phyloP scores from a whole-genome alignment of 2,329 filamentous ascomycete species.

The Ascochyta rabiei region DNA sequence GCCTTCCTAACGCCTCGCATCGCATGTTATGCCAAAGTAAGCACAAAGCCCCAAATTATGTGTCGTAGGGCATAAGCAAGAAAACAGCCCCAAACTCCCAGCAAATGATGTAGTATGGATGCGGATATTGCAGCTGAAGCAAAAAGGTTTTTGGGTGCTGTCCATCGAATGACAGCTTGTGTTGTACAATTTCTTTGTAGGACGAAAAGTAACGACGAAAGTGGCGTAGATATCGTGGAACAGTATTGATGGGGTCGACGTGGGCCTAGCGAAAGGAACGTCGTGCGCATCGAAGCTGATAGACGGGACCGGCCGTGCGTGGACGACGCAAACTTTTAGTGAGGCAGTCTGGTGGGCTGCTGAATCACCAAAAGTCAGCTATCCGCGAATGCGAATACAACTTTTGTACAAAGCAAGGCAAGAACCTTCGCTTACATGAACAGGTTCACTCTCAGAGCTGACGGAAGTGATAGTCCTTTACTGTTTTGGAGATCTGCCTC shows the following conservation, averaged over 20 bases:
- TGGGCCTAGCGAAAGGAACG: conserved; percentile 50
- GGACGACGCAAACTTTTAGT: conserved; percentile 25
- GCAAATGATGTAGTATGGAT: conserved; percentile 27
- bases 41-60: conserved; percentile 9
- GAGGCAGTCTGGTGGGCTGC: conserved; percentile 25
- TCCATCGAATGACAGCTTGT: conserved; percentile 12
- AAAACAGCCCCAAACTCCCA: conserved; percentile 23
- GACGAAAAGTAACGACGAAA: conserved; percentile 4
- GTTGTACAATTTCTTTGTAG: conserved; percentile 20
- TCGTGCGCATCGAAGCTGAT: conserved; percentile 18
- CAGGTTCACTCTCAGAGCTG: conserved; percentile 1
- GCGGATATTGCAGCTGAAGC: conserved; percentile 6
- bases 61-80: conserved; percentile 8
- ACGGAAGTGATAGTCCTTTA: conserved; percentile 23
- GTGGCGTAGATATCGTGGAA: not conserved
- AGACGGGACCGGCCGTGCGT: conserved; percentile 22
- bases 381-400: conserved; percentile 35
- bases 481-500: conserved; percentile 43
- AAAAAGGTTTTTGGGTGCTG: conserved; percentile 18
- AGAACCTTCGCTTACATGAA: conserved; percentile 42
- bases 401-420: conserved; percentile 44
- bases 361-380: conserved; percentile 40
- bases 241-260: conserved; percentile 23
- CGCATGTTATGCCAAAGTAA: conserved; percentile 14
- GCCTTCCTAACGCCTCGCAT: conserved; percentile 16